Evolutionary conservation across 352 stramenopile genomes (phyloP), one percentile per base, ranked within the genome.

Genomic region (Elongisporangium undulatum): DNA sequence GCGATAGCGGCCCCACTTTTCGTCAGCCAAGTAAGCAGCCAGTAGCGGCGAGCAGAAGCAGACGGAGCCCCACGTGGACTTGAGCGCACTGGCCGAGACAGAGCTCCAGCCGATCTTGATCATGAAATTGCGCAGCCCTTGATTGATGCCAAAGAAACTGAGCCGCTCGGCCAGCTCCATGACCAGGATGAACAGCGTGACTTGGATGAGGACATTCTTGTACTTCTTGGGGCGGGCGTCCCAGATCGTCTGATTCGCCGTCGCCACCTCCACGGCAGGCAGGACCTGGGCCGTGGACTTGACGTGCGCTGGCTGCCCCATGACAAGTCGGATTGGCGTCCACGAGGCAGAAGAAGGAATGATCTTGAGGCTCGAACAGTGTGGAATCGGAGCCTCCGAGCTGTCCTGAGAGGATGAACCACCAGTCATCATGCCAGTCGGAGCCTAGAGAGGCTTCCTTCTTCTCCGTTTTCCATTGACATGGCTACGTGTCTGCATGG

Each of bases 141-240:
- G 85, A 59, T 94, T 94, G 64, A 96, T 94, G 49, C 85, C 85
- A 48, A 92, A 96, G 63, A 94, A 96, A 49, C 85, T 94, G 52
- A 92, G 68, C n/a, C 85, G 81, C 62, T 94, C 85, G 5, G 82
- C 77, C 64, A 45, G 34, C 10, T 45, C 34, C 34, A 45, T 45
- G 7, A 7, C 12, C 34, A 45, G 34, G 34, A 45, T 45, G 13
- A 45, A 45, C 34, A 45, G 34, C 34, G 34, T 45, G 34, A 45
- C 64, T 56, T 76, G 67, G 59, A 69, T 74, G 56, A 79, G 74
- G 29, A 62, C 66, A 45, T 71, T 82, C 55, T 72, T 68, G 55
- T 70, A 80, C 58, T 79, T 73, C 59, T 58, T 55, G 16, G 69
- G 63, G 22, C 74, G 71, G 0, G 55, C 57, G 56, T 79, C 73